Evolutionary conservation across 306 rosid genomes (phyloP).

Genomic region (Malus sylvestris): DNA sequence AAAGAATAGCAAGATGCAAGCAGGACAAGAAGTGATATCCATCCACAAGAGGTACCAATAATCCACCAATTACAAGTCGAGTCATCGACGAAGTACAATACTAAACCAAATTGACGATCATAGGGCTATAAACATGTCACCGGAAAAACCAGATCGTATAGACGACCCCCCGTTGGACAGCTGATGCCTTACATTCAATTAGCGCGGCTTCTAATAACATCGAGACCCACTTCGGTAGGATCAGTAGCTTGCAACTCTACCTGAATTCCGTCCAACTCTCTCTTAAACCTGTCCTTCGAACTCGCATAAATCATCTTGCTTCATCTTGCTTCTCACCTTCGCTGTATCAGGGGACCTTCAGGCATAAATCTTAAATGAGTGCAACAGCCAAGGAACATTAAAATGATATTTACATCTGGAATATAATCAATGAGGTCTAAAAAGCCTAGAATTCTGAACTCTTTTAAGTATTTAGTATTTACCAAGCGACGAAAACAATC

Average conservation of each 20-base stretch:
- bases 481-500: constrained; percentile 52
- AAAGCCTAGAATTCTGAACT: neutral
- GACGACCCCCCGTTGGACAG: neutral
- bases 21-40: neutral
- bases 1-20: neutral
- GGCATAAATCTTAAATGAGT: neutral
- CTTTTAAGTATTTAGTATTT: neutral
- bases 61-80: constrained; percentile 27
- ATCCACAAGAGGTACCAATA: constrained; percentile 13
- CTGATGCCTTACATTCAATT: constrained; percentile 5
- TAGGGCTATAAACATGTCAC: constrained; percentile 20
- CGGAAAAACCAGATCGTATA: constrained; percentile 10
- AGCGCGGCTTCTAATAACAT: constrained; percentile 44
- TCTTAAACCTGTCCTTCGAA: constrained; percentile 46
- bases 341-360: constrained; percentile 42
- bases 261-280: constrained; percentile 49
- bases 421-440: neutral
- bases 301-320: constrained; percentile 46
- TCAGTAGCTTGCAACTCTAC: constrained; percentile 54
- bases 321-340: constrained; percentile 49
- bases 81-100: constrained; percentile 2
- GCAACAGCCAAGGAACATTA: neutral
- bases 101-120: constrained; percentile 22
- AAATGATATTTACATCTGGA: neutral
- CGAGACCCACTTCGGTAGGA: constrained; percentile 43